Conservation (phyloP, 495 filamentous ascomycete genomes). For the Hyaloscypha variabilis region DNA sequence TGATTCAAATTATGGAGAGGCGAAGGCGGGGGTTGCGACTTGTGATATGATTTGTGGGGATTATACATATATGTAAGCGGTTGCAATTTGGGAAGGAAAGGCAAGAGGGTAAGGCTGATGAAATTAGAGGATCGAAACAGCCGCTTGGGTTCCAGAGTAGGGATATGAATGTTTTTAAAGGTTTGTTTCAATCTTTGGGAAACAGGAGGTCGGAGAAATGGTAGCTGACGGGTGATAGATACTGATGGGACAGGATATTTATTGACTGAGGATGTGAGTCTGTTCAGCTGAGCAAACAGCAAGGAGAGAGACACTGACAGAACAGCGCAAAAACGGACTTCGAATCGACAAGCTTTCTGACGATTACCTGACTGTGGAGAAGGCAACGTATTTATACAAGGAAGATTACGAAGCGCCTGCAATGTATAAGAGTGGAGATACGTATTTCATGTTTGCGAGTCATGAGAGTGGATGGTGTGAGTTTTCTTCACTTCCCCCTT, state of each 20-base stretch:
- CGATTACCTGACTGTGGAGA: constrained; percentile 46
- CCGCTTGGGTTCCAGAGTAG: constrained; percentile 56
- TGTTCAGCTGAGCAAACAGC: not conserved
- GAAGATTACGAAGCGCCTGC: constrained; percentile 49
- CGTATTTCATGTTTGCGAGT: constrained; percentile 53
- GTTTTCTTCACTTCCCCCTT: no score
- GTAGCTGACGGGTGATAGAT: constrained; percentile 21
- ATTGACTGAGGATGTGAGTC: constrained; percentile 59
- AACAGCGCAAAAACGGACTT: constrained; percentile 51
- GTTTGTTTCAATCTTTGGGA: constrained; percentile 23
- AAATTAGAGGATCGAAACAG: constrained; percentile 37
- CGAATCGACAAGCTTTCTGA: constrained; percentile 50
- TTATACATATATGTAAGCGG: no score
- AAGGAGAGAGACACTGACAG: not conserved
- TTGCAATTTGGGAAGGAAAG: no score
- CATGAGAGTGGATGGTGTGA: constrained; percentile 41
- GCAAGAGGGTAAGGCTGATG: no score
- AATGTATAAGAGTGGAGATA: constrained; percentile 49
- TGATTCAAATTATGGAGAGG: no score
- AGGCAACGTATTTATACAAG: constrained; percentile 34
- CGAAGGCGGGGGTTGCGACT: no score
- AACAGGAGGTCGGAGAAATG: not conserved
- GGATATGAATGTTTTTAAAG: constrained; percentile 65
- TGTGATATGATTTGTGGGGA: no score
- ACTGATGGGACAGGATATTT: constrained; percentile 62